A percentile compares a stretch with the other conserved stretches of the same genome.
phyloP scores from a whole-genome alignment of 805 yeast genomes.

The Sugiyamaella qingdaonensis region DNA sequence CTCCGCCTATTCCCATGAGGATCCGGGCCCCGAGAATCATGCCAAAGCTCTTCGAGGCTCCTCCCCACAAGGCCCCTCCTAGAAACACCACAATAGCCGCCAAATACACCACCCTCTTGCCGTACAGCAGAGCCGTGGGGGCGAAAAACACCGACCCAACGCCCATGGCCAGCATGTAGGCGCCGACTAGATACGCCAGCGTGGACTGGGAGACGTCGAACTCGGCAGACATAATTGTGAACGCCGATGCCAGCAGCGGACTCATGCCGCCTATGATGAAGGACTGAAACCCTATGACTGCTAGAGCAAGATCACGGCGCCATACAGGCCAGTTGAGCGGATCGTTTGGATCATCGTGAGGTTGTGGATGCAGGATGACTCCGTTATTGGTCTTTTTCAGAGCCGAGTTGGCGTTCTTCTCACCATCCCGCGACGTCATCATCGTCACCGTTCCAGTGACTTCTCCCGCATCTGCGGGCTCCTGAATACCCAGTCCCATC shows the following conservation, averaged over 20 bases:
- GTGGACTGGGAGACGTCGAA: constrained; percentile 41
- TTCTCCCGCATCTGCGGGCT: constrained; percentile 36
- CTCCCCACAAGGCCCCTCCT: constrained; percentile 54
- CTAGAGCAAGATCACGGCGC: constrained; percentile 51
- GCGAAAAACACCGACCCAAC: constrained; percentile 55
- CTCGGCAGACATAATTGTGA: constrained; percentile 39
- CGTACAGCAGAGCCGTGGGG: constrained; percentile 54
- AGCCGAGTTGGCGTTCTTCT: constrained; percentile 6
- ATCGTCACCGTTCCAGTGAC: constrained; percentile 43
- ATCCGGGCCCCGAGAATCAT: constrained; percentile 55
- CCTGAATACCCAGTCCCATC: constrained; percentile 37
- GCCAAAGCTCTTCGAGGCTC: constrained; percentile 44
- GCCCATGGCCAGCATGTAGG: constrained; percentile 54
- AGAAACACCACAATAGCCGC: constrained; percentile 46
- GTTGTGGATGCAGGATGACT: constrained; percentile 55
- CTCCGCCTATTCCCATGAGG: constrained; percentile 54
- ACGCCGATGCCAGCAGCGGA: constrained; percentile 56
- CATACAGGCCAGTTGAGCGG: constrained; percentile 64
- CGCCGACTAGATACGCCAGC: constrained; percentile 54
- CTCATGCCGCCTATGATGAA: constrained; percentile 61
- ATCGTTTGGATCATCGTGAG: constrained; percentile 58
- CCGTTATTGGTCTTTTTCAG: constrained; percentile 48
- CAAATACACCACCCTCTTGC: constrained; percentile 54
- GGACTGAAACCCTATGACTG: constrained; percentile 52
- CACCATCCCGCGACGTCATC: constrained; percentile 13